Percentiles rank a stretch among this genome's conserved stretches.
These are phyloP conservation scores for Populus euphratica DNA, from an alignment of 345 rosid genomes.

Conservation along the genomic window DNA sequence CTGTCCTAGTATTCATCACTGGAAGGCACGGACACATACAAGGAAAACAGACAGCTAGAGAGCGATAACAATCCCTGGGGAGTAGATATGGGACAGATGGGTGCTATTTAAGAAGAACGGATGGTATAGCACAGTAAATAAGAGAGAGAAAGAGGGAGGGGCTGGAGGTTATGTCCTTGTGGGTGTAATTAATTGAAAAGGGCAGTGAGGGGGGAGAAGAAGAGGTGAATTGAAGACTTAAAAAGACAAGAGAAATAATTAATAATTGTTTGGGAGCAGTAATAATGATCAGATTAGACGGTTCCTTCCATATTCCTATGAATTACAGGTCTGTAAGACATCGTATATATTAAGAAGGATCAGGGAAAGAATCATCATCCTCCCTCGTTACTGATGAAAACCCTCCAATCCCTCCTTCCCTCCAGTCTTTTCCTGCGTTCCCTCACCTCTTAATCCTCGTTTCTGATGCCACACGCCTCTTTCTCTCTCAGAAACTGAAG, in stretches of 20 bases:
- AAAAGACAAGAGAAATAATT: conserved; percentile 6
- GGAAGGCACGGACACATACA: conserved; percentile 1
- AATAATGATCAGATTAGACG: conserved; percentile 21
- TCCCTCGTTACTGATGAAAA: conserved; percentile 36
- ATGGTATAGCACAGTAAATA: conserved; percentile 32
- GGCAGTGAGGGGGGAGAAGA: neutral
- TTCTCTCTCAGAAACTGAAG: conserved; percentile 10
- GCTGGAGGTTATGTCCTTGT: conserved; percentile 9
- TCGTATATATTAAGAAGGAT: conserved; percentile 16
- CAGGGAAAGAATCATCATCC: conserved; percentile 22
- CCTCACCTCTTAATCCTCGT: conserved; percentile 29
- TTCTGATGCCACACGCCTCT: conserved; percentile 21
- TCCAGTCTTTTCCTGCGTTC: conserved; percentile 21
- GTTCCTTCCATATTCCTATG: conserved; percentile 20
- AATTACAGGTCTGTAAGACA: neutral
- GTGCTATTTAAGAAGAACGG: conserved; percentile 34
- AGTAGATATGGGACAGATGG: conserved; percentile 20
- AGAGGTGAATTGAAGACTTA: conserved; percentile 8
- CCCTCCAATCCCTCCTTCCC: neutral
- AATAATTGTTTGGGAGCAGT: neutral
- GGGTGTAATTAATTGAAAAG: conserved; percentile 35
- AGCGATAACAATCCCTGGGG: neutral
- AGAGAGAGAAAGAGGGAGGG: conserved; percentile 31
- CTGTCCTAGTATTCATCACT: conserved; percentile 10
- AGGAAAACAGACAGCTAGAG: neutral